phyloP scores from a whole-genome alignment of 768 basidiomycete genomes.

The Leucosporidium creatinivorum region DNA sequence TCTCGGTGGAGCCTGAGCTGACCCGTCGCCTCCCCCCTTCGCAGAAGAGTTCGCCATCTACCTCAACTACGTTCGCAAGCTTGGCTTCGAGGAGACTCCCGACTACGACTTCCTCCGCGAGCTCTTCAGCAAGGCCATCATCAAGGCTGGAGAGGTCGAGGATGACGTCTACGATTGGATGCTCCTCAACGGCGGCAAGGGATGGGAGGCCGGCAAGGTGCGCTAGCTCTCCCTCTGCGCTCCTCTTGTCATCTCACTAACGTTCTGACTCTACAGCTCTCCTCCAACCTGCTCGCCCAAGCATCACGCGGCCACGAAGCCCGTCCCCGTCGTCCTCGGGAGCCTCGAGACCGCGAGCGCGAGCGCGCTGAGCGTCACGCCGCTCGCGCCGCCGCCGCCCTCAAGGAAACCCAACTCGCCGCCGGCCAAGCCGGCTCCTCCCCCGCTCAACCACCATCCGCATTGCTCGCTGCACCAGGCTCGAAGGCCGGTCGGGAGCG shows the following conservation, averaged over 20 bases:
- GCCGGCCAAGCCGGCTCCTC: constrained; percentile 7
- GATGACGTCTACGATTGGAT: constrained; percentile 98
- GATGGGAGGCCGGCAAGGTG: constrained; percentile 66
- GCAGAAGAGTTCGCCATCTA: constrained; percentile 98
- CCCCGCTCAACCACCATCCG: constrained; percentile 54
- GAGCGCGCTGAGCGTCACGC: constrained; percentile 38
- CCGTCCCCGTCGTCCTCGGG: constrained; percentile 5
- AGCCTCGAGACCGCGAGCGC: constrained; percentile 36
- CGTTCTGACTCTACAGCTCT: no score
- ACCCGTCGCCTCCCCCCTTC: constrained; percentile 22
- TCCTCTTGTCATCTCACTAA: no score
- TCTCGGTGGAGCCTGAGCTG: constrained; percentile 67
- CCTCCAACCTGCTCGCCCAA: constrained; percentile 5
- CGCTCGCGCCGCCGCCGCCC: constrained; percentile 29
- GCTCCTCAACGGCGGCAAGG: constrained; percentile 79
- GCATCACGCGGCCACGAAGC: constrained; percentile 31
- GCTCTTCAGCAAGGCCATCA: constrained; percentile 85
- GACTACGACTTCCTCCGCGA: constrained; percentile 96
- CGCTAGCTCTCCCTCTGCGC: no score
- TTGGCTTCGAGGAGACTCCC: constrained; percentile 96
- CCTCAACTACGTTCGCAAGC: constrained; percentile 94
- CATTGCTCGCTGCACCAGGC: constrained; percentile 57
- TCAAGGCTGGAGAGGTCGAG: constrained; percentile 80
- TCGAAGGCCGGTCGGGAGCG: constrained; percentile 55
- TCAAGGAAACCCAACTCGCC: no score